Percentiles rank a stretch among this genome's conserved stretches.
phyloP scores from a whole-genome alignment of 139 green algal species.

The Chlorella vulgaris region DNA sequence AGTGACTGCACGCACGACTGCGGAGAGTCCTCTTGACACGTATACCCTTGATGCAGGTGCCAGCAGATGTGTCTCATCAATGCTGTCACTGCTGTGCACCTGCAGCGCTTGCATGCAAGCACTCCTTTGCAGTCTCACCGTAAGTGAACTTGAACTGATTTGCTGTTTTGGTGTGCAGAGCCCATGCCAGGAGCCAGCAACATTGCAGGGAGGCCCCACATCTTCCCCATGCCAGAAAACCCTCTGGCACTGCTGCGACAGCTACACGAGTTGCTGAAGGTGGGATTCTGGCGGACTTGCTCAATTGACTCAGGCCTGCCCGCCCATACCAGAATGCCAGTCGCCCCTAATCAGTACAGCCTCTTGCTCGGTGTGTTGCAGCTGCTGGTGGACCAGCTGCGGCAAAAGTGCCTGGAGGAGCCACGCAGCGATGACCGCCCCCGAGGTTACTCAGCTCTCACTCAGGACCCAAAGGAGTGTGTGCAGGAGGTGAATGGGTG shows the following conservation, averaged over 20 bases:
- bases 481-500: slow-evolving; percentile 14
- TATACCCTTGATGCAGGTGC: neutral
- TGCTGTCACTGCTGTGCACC: neutral
- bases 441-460: slow-evolving; percentile 65
- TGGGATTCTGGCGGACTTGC: neutral
- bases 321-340: neutral
- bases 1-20: neutral
- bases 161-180: too few species aligned
- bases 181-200: slow-evolving; percentile 17
- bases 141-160: too few species aligned
- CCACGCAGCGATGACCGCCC: slow-evolving; percentile 29
- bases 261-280: slow-evolving; percentile 73
- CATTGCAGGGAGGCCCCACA: slow-evolving; percentile 40
- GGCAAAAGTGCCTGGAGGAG: slow-evolving; percentile 81
- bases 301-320: too few species aligned
- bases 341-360: too few species aligned
- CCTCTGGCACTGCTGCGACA: slow-evolving; percentile 71
- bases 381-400: slow-evolving; percentile 78
- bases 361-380: too few species aligned
- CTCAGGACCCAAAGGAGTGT: slow-evolving; percentile 74
- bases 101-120: neutral
- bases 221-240: slow-evolving; percentile 74
- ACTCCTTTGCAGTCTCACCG: neutral
- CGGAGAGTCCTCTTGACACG: slow-evolving; percentile 7
- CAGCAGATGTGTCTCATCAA: neutral